phyloP scores from a whole-genome alignment of 192 early-diverging fungal species.

The Umbelopsis isabellina region DNA sequence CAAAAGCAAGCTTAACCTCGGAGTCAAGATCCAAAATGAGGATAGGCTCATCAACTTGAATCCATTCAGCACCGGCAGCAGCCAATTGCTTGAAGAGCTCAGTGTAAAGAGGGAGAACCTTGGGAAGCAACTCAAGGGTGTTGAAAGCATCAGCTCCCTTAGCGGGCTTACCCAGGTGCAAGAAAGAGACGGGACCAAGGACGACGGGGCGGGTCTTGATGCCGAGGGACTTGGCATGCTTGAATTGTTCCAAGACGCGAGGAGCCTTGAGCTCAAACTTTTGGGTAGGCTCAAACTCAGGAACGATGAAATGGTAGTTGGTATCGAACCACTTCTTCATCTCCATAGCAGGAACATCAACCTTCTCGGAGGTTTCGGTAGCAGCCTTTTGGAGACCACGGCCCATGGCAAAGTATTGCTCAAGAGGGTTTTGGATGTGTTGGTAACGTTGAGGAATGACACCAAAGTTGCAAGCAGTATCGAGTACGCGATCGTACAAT shows the following conservation, averaged over 20 bases:
- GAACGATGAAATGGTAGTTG: slow-evolving; percentile 89
- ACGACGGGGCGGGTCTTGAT: slow-evolving; percentile 92
- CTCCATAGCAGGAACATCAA: slow-evolving; percentile 94
- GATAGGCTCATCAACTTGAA: slow-evolving; percentile 86
- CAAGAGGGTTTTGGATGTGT: slow-evolving; percentile 53
- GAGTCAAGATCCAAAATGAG: slow-evolving; percentile 66
- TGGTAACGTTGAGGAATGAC: slow-evolving; percentile 66
- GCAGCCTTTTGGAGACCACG: slow-evolving; percentile 85
- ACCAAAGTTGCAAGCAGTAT: slow-evolving; percentile 66
- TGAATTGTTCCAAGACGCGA: slow-evolving; percentile 85
- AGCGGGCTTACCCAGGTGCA: slow-evolving; percentile 83
- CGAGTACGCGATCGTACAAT: slow-evolving; percentile 79
- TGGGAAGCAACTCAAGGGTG: slow-evolving; percentile 73
- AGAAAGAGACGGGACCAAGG: slow-evolving; percentile 89
- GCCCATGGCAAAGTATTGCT: slow-evolving; percentile 97
- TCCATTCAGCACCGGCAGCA: slow-evolving; percentile 77
- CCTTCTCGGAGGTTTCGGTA: slow-evolving; percentile 62
- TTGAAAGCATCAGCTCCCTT: slow-evolving; percentile 69
- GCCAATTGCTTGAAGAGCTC: slow-evolving; percentile 76
- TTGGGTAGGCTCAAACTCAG: slow-evolving; percentile 80
- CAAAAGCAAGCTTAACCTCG: slow-evolving; percentile 55
- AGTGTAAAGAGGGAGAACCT: slow-evolving; percentile 81
- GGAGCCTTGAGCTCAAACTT: slow-evolving; percentile 67
- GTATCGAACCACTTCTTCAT: slow-evolving; percentile 99
- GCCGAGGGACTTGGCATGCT: slow-evolving; percentile 89